Base-by-base conservation (phyloP, 805 yeast species). In the Saccharomycopsis sp. region DNA sequence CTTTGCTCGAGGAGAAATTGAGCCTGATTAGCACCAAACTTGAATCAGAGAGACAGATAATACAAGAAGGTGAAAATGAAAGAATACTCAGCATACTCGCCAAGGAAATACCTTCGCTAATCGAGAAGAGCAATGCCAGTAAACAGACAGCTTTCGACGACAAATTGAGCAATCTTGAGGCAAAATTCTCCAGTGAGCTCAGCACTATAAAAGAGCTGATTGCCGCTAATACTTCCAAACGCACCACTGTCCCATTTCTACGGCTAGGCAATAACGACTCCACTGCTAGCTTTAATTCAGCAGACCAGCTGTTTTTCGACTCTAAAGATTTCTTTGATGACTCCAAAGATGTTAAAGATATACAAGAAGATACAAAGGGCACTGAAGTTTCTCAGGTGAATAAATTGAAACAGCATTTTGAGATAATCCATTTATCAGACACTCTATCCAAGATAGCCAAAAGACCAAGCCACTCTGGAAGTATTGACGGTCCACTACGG, bases 371-470 rank as follows among this genome's bases (percentile, higher is more conserved):
- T 5, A 20, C 18, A 44, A 18, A 44, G 12, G 48, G 7, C 4
- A 12, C 18, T 5, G 48, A 44, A 12, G 48, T 44, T 12, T 44
- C 48, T 5, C 48, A 44, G 21, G 48, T 44, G 18, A 44, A 44
- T 12, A 44, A 44, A 44, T 5, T 44, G 48, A 44, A 44, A 12
- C 48, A 44, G 21, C 18, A 18, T n/a, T 44, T 44, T 44, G 48
- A 44, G 16, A 44, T 44, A 4, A 44, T 44, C 21, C 48, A 44
- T 12, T 12, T 44, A 5, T 48, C 51, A 4, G 29, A 48, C 9
- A 48, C 29, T 48, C 21, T 48, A 48, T 48, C 51, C 29, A 48
- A 48, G 23, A 48, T 48, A 20, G 18, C 51, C 12, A 48, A 48
- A n/a, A 20, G 29, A 48, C 29, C 24, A 3, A 3, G 15, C 21